These are phyloP conservation scores for Paramecium sonneborni DNA, from an alignment of 73 alveolate genomes.

Conservation along the genomic window DNA sequence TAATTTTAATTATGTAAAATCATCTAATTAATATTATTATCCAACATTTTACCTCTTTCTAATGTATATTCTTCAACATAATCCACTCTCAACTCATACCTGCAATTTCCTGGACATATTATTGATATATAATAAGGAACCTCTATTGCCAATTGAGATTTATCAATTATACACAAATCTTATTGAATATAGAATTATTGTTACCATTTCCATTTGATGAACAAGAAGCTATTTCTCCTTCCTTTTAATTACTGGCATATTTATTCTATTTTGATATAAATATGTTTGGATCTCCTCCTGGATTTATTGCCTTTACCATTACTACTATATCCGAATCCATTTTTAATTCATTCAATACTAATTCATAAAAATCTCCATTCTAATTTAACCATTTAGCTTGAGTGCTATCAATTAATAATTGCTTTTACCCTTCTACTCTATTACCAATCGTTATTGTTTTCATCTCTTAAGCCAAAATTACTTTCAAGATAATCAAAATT, in stretches of 20 bases:
- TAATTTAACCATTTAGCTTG: background rate
- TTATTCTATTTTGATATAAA: background rate
- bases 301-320: background rate
- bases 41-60: background rate
- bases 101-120: background rate
- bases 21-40: background rate
- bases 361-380: background rate
- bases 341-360: background rate
- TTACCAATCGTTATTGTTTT: background rate
- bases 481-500: background rate
- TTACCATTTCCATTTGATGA: background rate
- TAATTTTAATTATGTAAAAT: background rate
- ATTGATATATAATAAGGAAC: background rate
- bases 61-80: background rate
- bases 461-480: background rate
- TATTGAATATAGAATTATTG: background rate
- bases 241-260: background rate
- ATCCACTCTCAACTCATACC: background rate
- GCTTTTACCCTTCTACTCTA: background rate
- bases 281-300: constrained; percentile 1
- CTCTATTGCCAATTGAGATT: background rate
- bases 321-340: background rate
- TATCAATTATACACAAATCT: background rate
- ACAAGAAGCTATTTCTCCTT: background rate
- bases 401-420: background rate